Evolutionary conservation across 148 eudicot genomes (phyloP), one percentile per base, ranked within the genome.

Genomic region (Silene uniflora): DNA sequence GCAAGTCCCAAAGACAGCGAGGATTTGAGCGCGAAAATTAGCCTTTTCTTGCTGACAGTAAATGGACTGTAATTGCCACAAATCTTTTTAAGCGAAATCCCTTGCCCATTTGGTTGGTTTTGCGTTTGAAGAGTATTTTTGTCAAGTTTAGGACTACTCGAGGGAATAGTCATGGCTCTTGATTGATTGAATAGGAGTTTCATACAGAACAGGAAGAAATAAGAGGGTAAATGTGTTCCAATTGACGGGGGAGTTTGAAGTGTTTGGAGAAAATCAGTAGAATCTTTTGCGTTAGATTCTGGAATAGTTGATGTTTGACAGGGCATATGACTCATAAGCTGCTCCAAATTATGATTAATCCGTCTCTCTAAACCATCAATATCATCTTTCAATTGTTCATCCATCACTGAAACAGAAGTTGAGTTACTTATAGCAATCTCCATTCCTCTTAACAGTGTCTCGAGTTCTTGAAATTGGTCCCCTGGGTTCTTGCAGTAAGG

Each of bases 131-230:
- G 64, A 46, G 77, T 39, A 6, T 72, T 72, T 79, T 76, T 42
- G 10, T 55, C 73, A 2, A 25, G 52, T 60, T 76, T 77, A 55
- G 69, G 71, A 52, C 72, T 13, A 44, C 69, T 80, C 29, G 70
- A 60, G 44, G 44, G 24, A 13, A 73, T 27, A 17, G 75, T 69
- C 63, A 81, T 75, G 75, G 77, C 69, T 19, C 58, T 74, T 52
- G 92, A 75, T 77, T 87, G 87, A 52, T 76, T 67, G 17, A 84
- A 83, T 32, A 89, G 76, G 72, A 89, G 88, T 55, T 82, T 86
- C 72, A 88, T 23, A 70, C 93, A 91, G 75, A 89, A 91, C 21
- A 91, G 21, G 87, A 91, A 91, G 88, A 91, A 89, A 64, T 84
- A 76, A 49, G 81, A 79, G 56, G 90, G 84, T 29, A 91, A 69